phyloP scores from a whole-genome alignment of 768 basidiomycete species.

The Mycena chlorophos region DNA sequence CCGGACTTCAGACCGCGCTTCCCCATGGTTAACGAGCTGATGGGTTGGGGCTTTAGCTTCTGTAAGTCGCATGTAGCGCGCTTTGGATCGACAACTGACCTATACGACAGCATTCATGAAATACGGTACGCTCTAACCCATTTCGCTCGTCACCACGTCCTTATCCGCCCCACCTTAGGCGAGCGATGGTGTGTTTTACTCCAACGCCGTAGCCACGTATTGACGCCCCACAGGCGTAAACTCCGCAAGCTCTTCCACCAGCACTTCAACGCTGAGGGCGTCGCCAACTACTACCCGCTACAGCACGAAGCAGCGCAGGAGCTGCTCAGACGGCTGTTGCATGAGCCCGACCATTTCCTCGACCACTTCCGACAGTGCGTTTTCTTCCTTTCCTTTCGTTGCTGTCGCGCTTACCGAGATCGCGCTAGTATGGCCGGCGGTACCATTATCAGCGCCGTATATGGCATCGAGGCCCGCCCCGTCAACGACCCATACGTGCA shows the following conservation, averaged over 20 bases:
- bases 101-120: not conserved
- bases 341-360: constrained; percentile 32
- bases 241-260: constrained; percentile 8
- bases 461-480: constrained; percentile 35
- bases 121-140: not conserved
- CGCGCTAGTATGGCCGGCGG: constrained; percentile 34
- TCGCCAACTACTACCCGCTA: not conserved
- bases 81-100: not conserved
- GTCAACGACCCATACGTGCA: constrained; percentile 34
- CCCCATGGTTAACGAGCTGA: constrained; percentile 6
- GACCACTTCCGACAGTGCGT: constrained; percentile 39
- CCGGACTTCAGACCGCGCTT: not conserved
- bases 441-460: constrained; percentile 34
- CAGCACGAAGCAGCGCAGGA: constrained; percentile 24
- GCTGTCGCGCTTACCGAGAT: not conserved
- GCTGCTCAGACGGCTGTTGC: constrained; percentile 34
- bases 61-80: not conserved
- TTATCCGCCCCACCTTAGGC: not conserved
- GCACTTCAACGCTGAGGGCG: constrained; percentile 3
- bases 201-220: not conserved
- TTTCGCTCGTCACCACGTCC: not conserved
- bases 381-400: not conserved
- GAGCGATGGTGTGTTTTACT: not conserved
- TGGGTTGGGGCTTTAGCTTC: constrained; percentile 8
- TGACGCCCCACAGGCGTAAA: not conserved